Conservation (phyloP, 1,284 basidiomycete species). For the Cystodermella granulosa region DNA sequence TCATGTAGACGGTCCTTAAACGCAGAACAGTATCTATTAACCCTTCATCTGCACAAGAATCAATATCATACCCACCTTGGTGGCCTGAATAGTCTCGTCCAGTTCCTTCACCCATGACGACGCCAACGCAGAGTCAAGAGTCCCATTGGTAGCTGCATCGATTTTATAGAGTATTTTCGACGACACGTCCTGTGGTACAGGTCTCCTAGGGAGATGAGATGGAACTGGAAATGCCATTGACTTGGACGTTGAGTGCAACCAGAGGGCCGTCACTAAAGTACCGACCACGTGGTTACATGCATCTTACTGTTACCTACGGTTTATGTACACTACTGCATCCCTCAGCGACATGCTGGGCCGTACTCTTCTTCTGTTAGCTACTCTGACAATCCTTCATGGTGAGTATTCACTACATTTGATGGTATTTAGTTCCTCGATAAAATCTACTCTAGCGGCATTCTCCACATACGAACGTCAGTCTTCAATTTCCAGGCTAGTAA, state of each 20-base stretch:
- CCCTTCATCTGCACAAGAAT: constrained; percentile 2
- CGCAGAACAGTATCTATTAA: no score
- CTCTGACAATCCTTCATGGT: constrained; percentile 52
- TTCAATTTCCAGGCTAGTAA: constrained; percentile 10
- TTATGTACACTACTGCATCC: no score
- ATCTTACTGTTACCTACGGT: no score
- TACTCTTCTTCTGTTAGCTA: constrained; percentile 44
- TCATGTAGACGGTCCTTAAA: constrained; percentile 60
- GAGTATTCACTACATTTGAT: constrained; percentile 10
- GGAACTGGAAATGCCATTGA: constrained; percentile 69
- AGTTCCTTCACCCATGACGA: constrained; percentile 67
- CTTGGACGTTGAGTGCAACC: not conserved
- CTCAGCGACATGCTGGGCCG: constrained; percentile 45
- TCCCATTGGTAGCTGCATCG: constrained; percentile 53
- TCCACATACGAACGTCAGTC: constrained; percentile 62
- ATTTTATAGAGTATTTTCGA: constrained; percentile 65
- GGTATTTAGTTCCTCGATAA: no score
- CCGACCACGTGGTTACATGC: no score
- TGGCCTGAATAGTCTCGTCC: constrained; percentile 59
- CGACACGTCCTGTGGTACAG: constrained; percentile 56
- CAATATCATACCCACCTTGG: constrained; percentile 51
- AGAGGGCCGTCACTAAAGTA: not conserved
- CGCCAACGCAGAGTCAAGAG: constrained; percentile 56
- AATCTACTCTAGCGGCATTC: constrained; percentile 34
- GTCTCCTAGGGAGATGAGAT: constrained; percentile 58